phyloP scores from a whole-genome alignment of 805 yeast species.

The Saturnispora hagleri region DNA sequence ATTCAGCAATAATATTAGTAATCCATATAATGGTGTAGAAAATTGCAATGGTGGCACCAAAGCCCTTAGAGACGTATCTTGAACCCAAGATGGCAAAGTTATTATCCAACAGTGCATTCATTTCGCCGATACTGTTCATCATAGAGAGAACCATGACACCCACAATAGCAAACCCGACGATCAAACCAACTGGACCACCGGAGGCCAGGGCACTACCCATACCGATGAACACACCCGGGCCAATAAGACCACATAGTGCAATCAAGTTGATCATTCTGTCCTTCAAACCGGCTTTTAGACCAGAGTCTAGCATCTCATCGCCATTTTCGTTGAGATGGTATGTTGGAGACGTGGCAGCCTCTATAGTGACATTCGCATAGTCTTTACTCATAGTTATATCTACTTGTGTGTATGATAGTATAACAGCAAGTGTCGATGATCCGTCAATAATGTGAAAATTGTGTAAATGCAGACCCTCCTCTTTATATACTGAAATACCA shows the following conservation, averaged over 20 bases:
- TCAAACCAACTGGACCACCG: constrained; percentile 46
- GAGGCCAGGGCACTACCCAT: constrained; percentile 40
- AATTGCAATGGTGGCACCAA: constrained; percentile 49
- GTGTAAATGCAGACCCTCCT: not conserved
- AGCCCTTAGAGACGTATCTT: constrained; percentile 43
- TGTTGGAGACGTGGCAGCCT: constrained; percentile 10
- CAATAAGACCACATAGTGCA: constrained; percentile 41
- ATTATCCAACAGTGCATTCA: constrained; percentile 44
- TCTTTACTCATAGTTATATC: not conserved
- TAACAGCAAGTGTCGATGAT: not conserved
- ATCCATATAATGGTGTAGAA: constrained; percentile 48
- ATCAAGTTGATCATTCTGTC: constrained; percentile 18
- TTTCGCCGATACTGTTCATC: constrained; percentile 49
- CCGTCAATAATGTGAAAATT: not conserved
- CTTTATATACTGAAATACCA: not conserved
- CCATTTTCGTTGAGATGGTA: constrained; percentile 13
- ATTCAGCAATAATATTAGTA: constrained; percentile 46
- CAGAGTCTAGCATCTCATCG: constrained; percentile 13
- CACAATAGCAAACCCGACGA: constrained; percentile 41
- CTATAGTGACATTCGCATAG: constrained; percentile 8
- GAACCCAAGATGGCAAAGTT: constrained; percentile 46
- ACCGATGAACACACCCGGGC: constrained; percentile 47
- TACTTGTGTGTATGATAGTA: not conserved
- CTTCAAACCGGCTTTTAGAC: constrained; percentile 17
- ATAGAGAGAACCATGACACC: constrained; percentile 45